These are phyloP conservation scores for Hypoxylon sp. DNA, from an alignment of 2,329 filamentous ascomycete species.

Conservation along the genomic window DNA sequence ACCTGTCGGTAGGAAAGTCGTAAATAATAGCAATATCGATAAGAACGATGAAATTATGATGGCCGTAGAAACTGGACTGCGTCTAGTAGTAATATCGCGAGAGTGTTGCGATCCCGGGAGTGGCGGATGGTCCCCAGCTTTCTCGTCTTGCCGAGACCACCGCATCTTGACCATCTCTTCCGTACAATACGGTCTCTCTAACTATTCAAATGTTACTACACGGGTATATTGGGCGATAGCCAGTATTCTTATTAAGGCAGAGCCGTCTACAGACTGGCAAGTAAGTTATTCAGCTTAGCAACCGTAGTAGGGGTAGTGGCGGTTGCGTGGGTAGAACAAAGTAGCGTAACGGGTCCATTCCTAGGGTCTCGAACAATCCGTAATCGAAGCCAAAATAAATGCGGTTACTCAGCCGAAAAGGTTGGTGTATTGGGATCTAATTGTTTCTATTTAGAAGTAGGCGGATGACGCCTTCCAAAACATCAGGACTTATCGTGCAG, in stretches of 20 bases:
- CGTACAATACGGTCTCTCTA: neutral
- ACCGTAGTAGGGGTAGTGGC: slow-evolving; percentile 19
- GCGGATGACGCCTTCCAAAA: slow-evolving; percentile 20
- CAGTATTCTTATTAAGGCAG: slow-evolving; percentile 9
- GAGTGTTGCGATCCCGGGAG: slow-evolving; percentile 10
- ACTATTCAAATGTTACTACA: slow-evolving; percentile 16
- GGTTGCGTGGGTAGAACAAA: slow-evolving; percentile 14
- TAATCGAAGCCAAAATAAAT: neutral
- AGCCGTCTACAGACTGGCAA: slow-evolving; percentile 10
- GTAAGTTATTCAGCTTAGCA: slow-evolving; percentile 34
- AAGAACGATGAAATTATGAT: slow-evolving; percentile 17
- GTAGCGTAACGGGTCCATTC: slow-evolving; percentile 34
- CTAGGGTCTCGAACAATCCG: slow-evolving; percentile 5
- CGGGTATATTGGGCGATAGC: neutral
- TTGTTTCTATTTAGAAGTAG: slow-evolving; percentile 1
- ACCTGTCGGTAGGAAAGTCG: slow-evolving; percentile 17
- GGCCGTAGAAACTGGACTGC: slow-evolving; percentile 7
- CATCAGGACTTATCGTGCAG: slow-evolving; percentile 26
- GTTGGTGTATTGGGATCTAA: neutral
- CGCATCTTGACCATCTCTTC: slow-evolving; percentile 30
- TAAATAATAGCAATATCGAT: slow-evolving; percentile 24
- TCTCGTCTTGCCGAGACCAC: slow-evolving; percentile 17
- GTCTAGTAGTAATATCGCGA: slow-evolving; percentile 9
- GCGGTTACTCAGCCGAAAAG: neutral
- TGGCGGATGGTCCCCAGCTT: slow-evolving; percentile 27